These are phyloP conservation scores for Leccinum sublutescens DNA, from an alignment of 768 basidiomycete genomes.

Conservation along the genomic window DNA sequence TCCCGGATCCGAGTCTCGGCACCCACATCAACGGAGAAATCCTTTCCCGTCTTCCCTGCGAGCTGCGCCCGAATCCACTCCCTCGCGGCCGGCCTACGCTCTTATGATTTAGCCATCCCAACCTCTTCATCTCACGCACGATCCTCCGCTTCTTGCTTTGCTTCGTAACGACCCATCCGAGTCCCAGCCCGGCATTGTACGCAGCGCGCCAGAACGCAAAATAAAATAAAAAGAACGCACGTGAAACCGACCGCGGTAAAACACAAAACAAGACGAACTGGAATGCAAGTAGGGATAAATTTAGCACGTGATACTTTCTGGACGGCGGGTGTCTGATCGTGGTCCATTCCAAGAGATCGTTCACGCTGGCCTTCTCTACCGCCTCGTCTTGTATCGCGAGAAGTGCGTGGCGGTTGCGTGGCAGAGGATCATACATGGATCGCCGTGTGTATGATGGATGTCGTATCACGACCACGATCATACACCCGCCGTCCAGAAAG, in stretches of 20 bases:
- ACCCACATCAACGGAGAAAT: slow-evolving; percentile 89
- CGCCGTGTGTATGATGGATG: too few relatives aligned
- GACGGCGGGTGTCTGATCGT: too few relatives aligned
- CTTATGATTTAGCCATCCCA: slow-evolving; percentile 85
- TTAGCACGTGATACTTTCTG: slow-evolving; percentile 52
- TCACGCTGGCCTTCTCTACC: slow-evolving; percentile 3
- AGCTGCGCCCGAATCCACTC: slow-evolving; percentile 87
- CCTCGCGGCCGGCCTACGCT: slow-evolving; percentile 58
- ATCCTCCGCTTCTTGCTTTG: slow-evolving; percentile 97
- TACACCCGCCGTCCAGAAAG: too few relatives aligned
- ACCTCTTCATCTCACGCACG: slow-evolving; percentile 69
- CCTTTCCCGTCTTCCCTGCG: slow-evolving; percentile 89
- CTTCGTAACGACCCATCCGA: slow-evolving; percentile 77
- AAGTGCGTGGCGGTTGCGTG: neutral
- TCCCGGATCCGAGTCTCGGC: neutral
- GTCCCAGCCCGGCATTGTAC: slow-evolving; percentile 88
- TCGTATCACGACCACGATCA: too few relatives aligned
- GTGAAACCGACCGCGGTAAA: slow-evolving; percentile 53
- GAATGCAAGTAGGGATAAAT: slow-evolving; percentile 71
- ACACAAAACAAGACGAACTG: slow-evolving; percentile 74
- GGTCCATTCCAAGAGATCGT: neutral
- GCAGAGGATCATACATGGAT: slow-evolving; percentile 1
- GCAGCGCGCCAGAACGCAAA: slow-evolving; percentile 92
- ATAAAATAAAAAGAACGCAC: slow-evolving; percentile 80
- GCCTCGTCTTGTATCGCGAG: slow-evolving; percentile 11